phyloP scores from a whole-genome alignment of 305 asterid genomes.

The Rubia balearica region DNA sequence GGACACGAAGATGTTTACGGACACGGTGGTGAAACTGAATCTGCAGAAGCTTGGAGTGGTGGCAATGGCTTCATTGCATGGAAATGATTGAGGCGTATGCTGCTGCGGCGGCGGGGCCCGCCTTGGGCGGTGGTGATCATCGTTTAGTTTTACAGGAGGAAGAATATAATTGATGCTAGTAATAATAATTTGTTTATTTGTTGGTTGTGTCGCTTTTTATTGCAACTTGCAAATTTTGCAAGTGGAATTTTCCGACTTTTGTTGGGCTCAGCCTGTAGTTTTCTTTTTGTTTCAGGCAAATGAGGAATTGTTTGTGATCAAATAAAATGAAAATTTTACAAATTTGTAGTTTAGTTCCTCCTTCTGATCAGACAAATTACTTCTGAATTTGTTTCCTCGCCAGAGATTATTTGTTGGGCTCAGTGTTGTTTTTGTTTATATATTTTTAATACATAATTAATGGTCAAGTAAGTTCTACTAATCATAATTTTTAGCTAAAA shows the following conservation, averaged over 20 bases:
- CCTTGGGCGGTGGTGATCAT: constrained; percentile 8
- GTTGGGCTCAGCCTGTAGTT: constrained; percentile 1
- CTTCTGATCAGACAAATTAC: not conserved
- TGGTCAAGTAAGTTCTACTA: not conserved
- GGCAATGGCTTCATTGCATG: constrained; percentile 49
- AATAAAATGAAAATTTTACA: not conserved
- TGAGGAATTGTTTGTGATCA: not conserved
- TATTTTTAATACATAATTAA: not conserved
- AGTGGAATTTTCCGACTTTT: not conserved
- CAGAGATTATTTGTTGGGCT: too few species aligned
- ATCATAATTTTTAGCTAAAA: too few species aligned
- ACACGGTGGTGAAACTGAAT: constrained; percentile 77
- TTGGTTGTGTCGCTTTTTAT: not conserved
- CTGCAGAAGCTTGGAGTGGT: constrained; percentile 77
- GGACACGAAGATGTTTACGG: constrained; percentile 83
- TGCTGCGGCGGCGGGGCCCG: not conserved
- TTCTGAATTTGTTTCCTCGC: too few species aligned
- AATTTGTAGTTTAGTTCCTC: not conserved
- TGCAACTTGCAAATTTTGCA: not conserved
- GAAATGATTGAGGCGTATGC: constrained; percentile 20
- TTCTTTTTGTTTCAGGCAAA: not conserved
- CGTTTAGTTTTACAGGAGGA: not conserved
- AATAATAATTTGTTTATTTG: not conserved
- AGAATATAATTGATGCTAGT: not conserved
- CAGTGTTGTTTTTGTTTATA: not conserved